A percentile compares a stretch with the other conserved stretches of the same genome.
Evolutionary conservation across 2,329 filamentous ascomycete species (phyloP).

Genomic region (Penicillium digitatum): DNA sequence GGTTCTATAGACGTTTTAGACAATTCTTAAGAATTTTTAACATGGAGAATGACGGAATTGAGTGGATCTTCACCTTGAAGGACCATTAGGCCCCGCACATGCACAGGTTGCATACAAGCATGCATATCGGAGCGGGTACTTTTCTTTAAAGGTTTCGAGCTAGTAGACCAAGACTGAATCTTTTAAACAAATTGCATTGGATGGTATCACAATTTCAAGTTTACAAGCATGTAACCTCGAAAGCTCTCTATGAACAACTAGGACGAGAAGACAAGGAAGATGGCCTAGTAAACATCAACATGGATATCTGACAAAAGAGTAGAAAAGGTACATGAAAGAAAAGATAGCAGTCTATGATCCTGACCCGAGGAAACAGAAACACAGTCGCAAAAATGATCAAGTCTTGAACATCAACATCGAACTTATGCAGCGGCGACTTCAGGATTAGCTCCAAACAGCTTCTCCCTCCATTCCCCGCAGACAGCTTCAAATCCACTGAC

Average conservation of each 20-base stretch:
- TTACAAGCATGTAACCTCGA: not conserved
- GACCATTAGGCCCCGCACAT: not conserved
- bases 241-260: not conserved
- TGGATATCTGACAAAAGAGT: slow-evolving; percentile 8
- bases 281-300: not conserved
- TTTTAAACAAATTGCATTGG: not conserved
- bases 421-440: slow-evolving; percentile 32
- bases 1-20: not conserved
- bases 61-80: not conserved
- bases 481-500: slow-evolving; percentile 89
- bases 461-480: slow-evolving; percentile 77
- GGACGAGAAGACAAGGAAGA: not conserved
- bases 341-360: not conserved
- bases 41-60: not conserved
- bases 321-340: not conserved
- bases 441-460: slow-evolving; percentile 56
- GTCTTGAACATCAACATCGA: slow-evolving; percentile 2
- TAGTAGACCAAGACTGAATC: not conserved
- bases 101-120: not conserved
- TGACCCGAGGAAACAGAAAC: not conserved
- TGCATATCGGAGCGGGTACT: not conserved
- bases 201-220: slow-evolving; percentile 1
- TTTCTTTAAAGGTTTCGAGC: not conserved
- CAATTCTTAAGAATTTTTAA: no score
- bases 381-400: not conserved